phyloP scores from a whole-genome alignment of 2,329 filamentous ascomycete genomes.

The Metarhizium rileyi region DNA sequence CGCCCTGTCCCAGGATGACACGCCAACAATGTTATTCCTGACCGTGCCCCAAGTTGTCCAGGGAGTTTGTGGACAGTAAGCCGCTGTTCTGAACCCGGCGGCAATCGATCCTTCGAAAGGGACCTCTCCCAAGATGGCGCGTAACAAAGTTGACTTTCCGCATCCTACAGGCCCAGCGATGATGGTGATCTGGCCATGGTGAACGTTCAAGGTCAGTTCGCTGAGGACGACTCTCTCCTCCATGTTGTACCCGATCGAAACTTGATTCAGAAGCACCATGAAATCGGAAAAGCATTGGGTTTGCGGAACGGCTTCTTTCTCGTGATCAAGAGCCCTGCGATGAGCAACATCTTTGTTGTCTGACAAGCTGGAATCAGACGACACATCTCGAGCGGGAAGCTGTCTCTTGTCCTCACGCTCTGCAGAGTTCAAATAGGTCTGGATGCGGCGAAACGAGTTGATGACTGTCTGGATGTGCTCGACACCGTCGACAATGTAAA shows the following conservation, averaged over 20 bases:
- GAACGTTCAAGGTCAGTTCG: slow-evolving; percentile 7
- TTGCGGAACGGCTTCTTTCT: background rate
- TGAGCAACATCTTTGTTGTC: background rate
- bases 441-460: slow-evolving; percentile 13
- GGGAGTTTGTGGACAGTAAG: slow-evolving; percentile 16
- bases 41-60: slow-evolving; percentile 15
- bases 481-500: slow-evolving; percentile 10
- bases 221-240: slow-evolving; percentile 3
- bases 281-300: background rate
- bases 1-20: slow-evolving; percentile 8
- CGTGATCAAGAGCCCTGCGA: background rate
- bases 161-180: slow-evolving; percentile 13
- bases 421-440: slow-evolving; percentile 9
- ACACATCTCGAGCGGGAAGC: background rate
- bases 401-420: slow-evolving; percentile 9
- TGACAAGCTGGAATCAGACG: background rate
- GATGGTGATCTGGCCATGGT: slow-evolving; percentile 10
- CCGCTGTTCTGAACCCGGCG: slow-evolving; percentile 7
- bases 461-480: slow-evolving; percentile 13
- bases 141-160: slow-evolving; percentile 14
- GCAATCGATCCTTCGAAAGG: slow-evolving; percentile 8
- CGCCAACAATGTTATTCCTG: slow-evolving; percentile 14
- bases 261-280: slow-evolving; percentile 2
- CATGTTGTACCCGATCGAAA: slow-evolving; percentile 5
- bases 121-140: slow-evolving; percentile 12